A percentile compares a stretch with the other conserved stretches of the same genome.
Conservation (phyloP, 352 stramenopile species). For the Pythium oligandrum region DNA sequence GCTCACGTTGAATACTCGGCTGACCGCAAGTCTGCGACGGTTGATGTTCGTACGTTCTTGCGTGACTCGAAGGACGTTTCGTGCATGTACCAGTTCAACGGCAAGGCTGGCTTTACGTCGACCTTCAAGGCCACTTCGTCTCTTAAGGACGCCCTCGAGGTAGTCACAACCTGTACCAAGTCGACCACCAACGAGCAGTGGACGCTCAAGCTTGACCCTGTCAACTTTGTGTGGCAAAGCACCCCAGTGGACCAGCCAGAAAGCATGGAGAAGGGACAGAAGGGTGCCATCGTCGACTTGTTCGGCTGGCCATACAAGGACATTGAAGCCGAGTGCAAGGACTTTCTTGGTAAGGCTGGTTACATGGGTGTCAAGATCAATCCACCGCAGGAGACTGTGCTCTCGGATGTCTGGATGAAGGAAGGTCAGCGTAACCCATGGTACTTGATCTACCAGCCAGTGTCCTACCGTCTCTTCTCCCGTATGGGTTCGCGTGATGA, state of each 20-base stretch:
- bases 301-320: slow-evolving; percentile 68
- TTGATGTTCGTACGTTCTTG: slow-evolving; percentile 32
- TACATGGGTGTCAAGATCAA: slow-evolving; percentile 75
- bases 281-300: slow-evolving; percentile 57
- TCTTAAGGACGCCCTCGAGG: slow-evolving; percentile 24
- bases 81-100: slow-evolving; percentile 41
- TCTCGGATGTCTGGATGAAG: slow-evolving; percentile 36
- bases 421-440: slow-evolving; percentile 53
- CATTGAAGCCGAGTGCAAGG: slow-evolving; percentile 51
- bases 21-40: slow-evolving; percentile 25
- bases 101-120: too few relatives aligned
- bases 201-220: slow-evolving; percentile 42
- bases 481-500: slow-evolving; percentile 45
- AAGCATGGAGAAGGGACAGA: slow-evolving; percentile 38
- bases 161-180: slow-evolving; percentile 24
- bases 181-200: slow-evolving; percentile 12
- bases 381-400: slow-evolving; percentile 47
- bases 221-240: slow-evolving; percentile 65
- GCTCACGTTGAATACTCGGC: slow-evolving; percentile 34
- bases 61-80: slow-evolving; percentile 14
- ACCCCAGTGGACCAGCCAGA: slow-evolving; percentile 25
- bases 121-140: slow-evolving; percentile 19
- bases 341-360: slow-evolving; percentile 55
- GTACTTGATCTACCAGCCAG: slow-evolving; percentile 68
- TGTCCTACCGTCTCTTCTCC: slow-evolving; percentile 56